Conservation (phyloP, 306 rosid species). For the Benincasa hispida region DNA sequence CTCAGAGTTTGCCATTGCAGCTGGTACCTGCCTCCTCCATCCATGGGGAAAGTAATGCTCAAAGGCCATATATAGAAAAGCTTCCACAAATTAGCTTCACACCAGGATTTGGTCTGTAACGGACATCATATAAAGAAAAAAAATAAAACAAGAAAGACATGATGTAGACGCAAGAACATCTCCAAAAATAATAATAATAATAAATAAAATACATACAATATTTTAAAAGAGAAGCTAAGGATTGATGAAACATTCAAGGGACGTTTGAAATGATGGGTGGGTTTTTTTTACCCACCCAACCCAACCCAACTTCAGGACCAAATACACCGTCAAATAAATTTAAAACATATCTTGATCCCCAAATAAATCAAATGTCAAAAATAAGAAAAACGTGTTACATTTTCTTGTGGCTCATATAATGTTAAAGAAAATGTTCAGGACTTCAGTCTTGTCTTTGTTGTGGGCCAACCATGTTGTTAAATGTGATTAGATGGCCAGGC, state of each 20-base stretch:
- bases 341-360: neutral
- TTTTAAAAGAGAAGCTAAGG: no score
- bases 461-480: neutral
- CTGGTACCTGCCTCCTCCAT: constrained; percentile 40
- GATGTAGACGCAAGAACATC: neutral
- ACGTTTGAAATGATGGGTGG: no score
- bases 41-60: constrained; percentile 36
- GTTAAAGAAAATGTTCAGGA: neutral
- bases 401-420: neutral
- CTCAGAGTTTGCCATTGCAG: constrained; percentile 27
- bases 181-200: neutral
- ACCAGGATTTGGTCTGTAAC: neutral
- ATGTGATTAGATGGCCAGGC: neutral
- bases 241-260: no score
- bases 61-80: constrained; percentile 39
- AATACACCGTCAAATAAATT: no score
- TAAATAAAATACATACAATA: no score
- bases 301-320: no score
- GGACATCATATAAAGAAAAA: neutral
- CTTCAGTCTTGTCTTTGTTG: neutral
- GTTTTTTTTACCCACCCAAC: no score
- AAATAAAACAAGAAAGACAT: neutral
- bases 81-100: neutral
- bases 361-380: neutral
- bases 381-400: neutral